Evolutionary conservation across 2,329 filamentous ascomycete species (phyloP).

Genomic region (Magnaporthiopsis rhizophila): DNA sequence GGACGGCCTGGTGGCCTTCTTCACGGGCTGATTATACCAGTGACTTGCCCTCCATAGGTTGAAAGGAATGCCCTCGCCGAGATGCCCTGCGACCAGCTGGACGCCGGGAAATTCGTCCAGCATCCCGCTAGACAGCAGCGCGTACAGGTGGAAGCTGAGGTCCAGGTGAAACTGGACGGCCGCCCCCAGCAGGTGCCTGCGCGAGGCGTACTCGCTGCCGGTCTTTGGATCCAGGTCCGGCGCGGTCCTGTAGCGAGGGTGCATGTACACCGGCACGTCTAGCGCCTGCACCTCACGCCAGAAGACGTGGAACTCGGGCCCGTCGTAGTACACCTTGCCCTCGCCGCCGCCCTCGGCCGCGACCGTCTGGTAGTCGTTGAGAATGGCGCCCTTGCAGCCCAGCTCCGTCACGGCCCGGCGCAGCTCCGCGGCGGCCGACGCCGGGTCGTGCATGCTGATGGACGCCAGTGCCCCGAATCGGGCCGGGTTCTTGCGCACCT

Average conservation of each 20-base stretch:
- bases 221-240: constrained; percentile 19
- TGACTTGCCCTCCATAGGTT: constrained; percentile 32
- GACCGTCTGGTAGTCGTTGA: constrained; percentile 25
- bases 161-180: constrained; percentile 33
- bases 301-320: constrained; percentile 21
- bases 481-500: constrained; percentile 21
- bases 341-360: constrained; percentile 11
- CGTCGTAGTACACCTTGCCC: constrained; percentile 23
- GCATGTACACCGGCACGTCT: constrained; percentile 26
- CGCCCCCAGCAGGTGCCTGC: constrained; percentile 26
- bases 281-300: constrained; percentile 24
- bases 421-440: constrained; percentile 22
- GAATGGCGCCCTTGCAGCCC: constrained; percentile 24
- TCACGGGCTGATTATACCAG: constrained; percentile 35
- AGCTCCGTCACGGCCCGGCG: constrained; percentile 21
- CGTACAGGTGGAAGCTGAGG: constrained; percentile 36
- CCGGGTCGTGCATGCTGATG: constrained; percentile 25
- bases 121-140: constrained; percentile 32
- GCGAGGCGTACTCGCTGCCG: constrained; percentile 18
- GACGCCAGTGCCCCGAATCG: constrained; percentile 17
- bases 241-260: constrained; percentile 23
- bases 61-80: constrained; percentile 37
- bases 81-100: constrained; percentile 33
- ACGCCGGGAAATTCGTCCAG: constrained; percentile 32
- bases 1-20: constrained; percentile 26